Evolutionary conservation across 2,329 filamentous ascomycete genomes (phyloP).

Genomic region (Colletotrichum sp.): DNA sequence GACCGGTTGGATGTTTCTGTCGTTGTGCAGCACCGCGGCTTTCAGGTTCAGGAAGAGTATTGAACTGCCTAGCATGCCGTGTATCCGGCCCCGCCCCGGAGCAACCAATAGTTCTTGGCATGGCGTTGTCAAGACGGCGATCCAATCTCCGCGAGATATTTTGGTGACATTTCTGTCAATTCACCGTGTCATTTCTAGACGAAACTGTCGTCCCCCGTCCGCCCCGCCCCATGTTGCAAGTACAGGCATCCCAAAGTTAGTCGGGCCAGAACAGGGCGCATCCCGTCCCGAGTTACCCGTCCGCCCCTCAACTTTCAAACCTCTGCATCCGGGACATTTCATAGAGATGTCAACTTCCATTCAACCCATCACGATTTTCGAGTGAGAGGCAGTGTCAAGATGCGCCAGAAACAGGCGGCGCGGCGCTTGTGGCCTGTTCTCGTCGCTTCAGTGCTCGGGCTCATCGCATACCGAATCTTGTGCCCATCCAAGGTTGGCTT

Average conservation of each 20-base stretch:
- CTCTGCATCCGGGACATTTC: not conserved
- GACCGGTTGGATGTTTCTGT: not conserved
- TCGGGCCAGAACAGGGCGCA: not conserved
- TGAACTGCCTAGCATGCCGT: not conserved
- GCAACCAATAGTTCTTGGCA: not conserved
- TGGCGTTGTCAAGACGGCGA: not conserved
- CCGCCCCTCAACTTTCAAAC: not conserved
- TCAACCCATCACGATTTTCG: not conserved
- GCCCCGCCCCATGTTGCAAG: not conserved
- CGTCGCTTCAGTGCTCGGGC: not conserved
- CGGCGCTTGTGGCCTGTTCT: slow-evolving; percentile 1
- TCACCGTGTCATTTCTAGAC: not conserved
- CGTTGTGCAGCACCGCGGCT: not conserved
- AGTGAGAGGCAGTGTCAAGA: not conserved
- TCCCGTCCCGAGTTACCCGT: not conserved
- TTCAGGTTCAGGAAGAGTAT: not conserved
- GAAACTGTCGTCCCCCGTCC: not conserved
- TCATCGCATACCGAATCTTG: not conserved
- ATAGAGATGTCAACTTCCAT: not conserved
- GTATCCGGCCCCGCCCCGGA: not conserved
- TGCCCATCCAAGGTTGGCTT: not conserved
- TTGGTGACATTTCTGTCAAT: not conserved
- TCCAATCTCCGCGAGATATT: not conserved
- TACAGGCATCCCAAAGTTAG: not conserved
- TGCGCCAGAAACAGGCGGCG: not conserved